A percentile compares a stretch with the other conserved stretches of the same genome.
Conservation (phyloP, 169 alveolate genomes). For the Cryptosporidium viatorum region DNA sequence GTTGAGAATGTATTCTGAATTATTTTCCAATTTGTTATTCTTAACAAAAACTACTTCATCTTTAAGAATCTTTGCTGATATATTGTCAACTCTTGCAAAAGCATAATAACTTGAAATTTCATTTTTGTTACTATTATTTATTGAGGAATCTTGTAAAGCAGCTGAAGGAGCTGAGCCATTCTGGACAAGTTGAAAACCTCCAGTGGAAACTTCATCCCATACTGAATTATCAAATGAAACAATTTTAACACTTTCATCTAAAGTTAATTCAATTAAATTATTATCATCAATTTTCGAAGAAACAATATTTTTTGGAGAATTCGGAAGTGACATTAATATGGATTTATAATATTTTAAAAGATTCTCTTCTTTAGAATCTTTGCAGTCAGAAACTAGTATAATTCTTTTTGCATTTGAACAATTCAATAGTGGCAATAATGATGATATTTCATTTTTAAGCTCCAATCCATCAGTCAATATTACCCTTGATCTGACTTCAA, state of each 20-base stretch:
- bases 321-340: slow-evolving; percentile 51
- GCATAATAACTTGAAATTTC: slow-evolving; percentile 49
- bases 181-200: slow-evolving; percentile 44
- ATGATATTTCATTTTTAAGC: slow-evolving; percentile 24
- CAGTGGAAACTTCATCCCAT: slow-evolving; percentile 65
- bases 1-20: background rate
- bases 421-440: slow-evolving; percentile 51
- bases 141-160: slow-evolving; percentile 8
- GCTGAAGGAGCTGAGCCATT: slow-evolving; percentile 70
- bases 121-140: background rate
- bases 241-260: background rate
- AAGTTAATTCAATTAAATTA: slow-evolving; percentile 1
- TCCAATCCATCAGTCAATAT: slow-evolving; percentile 22
- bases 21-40: background rate
- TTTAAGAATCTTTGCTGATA: background rate
- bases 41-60: slow-evolving; percentile 4
- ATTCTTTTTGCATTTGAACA: slow-evolving; percentile 17
- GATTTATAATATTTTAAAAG: slow-evolving; percentile 24
- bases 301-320: slow-evolving; percentile 38
- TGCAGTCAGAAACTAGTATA: slow-evolving; percentile 28
- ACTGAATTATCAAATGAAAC: slow-evolving; percentile 36
- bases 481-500: slow-evolving; percentile 40
- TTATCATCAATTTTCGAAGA: slow-evolving; percentile 1
- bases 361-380: slow-evolving; percentile 5
- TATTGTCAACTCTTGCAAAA: slow-evolving; percentile 27